These are phyloP conservation scores for Hymenoscyphus salicellus DNA, from an alignment of 2,329 filamentous ascomycete genomes.

Conservation along the genomic window DNA sequence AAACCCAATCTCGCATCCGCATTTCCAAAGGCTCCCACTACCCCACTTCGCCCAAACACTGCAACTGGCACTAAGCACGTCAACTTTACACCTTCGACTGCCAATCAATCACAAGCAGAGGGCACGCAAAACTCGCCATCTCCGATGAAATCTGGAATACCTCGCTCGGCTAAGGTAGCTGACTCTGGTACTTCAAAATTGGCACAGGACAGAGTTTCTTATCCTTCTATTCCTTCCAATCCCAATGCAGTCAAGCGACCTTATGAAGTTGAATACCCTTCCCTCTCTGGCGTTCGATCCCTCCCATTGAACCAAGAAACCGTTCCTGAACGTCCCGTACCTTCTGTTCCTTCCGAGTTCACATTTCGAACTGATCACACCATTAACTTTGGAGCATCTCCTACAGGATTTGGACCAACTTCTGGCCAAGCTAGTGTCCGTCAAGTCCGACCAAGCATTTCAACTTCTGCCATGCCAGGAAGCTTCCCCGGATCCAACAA, in stretches of 20 bases:
- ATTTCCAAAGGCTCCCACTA: conserved; percentile 54
- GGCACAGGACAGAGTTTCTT: conserved; percentile 41
- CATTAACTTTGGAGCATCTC: conserved; percentile 51
- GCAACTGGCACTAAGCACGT: conserved; percentile 69
- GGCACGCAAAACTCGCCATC: conserved; percentile 53
- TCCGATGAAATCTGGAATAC: conserved; percentile 50
- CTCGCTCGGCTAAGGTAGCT: conserved; percentile 42
- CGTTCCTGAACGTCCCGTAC: conserved; percentile 18
- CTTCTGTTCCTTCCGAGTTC: conserved; percentile 55
- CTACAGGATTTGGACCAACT: conserved; percentile 54
- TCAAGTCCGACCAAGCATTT: conserved; percentile 54
- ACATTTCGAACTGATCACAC: conserved; percentile 66
- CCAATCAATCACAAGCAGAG: conserved; percentile 43
- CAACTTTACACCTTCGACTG: conserved; percentile 70
- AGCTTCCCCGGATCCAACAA: conserved; percentile 55
- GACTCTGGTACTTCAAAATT: conserved; percentile 32
- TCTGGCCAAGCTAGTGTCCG: conserved; percentile 60
- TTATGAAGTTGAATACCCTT: conserved; percentile 31
- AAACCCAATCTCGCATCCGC: conserved; percentile 54
- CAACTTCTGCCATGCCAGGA: conserved; percentile 51
- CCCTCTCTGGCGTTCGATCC: conserved; percentile 28
- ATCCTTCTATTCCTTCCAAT: conserved; percentile 51
- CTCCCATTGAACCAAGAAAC: conserved; percentile 26
- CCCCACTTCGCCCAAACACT: conserved; percentile 46
- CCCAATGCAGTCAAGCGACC: conserved; percentile 14